phyloP scores from a whole-genome alignment of 768 basidiomycete genomes.

The Amanita subjunquillea region DNA sequence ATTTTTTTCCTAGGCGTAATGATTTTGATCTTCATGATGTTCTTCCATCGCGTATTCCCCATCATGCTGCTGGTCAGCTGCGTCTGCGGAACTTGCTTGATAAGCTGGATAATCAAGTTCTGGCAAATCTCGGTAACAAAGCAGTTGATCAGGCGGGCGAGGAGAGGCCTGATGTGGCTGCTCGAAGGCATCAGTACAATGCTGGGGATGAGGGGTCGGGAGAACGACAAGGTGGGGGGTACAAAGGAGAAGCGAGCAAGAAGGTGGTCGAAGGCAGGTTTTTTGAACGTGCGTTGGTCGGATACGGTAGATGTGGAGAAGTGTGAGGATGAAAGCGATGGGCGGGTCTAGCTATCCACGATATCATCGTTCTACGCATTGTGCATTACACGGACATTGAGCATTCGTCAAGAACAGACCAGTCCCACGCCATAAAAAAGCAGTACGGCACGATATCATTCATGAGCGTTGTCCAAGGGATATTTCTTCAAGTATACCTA shows the following conservation, averaged over 20 bases:
- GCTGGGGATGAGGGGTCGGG: background rate
- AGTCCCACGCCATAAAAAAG: too few relatives aligned
- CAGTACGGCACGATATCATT: too few relatives aligned
- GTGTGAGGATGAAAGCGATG: too few relatives aligned
- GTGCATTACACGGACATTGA: too few relatives aligned
- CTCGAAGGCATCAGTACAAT: background rate
- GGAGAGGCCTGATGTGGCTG: background rate
- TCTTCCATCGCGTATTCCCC: background rate
- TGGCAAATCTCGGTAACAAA: background rate
- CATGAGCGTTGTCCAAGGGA: too few relatives aligned
- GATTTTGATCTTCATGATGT: constrained; percentile 3
- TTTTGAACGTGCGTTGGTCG: too few relatives aligned
- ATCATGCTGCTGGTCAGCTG: background rate
- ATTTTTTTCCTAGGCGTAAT: constrained; percentile 1
- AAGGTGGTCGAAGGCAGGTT: too few relatives aligned
- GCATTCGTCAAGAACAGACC: too few relatives aligned
- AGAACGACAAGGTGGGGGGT: background rate
- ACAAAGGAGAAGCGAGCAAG: background rate
- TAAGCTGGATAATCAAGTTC: background rate
- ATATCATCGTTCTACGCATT: too few relatives aligned
- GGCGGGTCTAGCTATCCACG: too few relatives aligned
- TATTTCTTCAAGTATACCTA: too few relatives aligned
- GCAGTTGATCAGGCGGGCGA: background rate
- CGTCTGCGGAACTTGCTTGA: background rate
- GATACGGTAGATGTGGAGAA: too few relatives aligned